Conservation (phyloP, 2,329 filamentous ascomycete species). For the Rutstroemia sydowiana region DNA sequence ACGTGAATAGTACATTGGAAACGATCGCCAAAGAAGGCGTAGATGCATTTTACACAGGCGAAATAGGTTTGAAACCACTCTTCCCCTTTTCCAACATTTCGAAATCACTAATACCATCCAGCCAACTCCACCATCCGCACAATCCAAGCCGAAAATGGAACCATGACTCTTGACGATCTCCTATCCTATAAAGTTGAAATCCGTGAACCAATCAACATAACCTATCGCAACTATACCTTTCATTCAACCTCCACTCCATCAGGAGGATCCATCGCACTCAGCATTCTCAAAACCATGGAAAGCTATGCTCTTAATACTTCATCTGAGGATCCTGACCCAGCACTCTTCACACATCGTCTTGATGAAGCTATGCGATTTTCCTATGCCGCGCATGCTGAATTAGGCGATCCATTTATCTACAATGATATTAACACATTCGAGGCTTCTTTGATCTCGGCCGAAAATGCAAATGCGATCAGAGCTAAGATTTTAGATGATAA, state of each 20-base stretch:
- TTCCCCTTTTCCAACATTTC: background rate
- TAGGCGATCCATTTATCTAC: slow-evolving; percentile 79
- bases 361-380: slow-evolving; percentile 86
- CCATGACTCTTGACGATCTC: slow-evolving; percentile 60
- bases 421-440: slow-evolving; percentile 56
- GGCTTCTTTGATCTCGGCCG: slow-evolving; percentile 55
- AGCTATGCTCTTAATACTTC: slow-evolving; percentile 48
- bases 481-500: slow-evolving; percentile 61
- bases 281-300: slow-evolving; percentile 72
- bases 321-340: slow-evolving; percentile 33
- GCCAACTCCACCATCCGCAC: slow-evolving; percentile 54
- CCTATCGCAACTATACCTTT: slow-evolving; percentile 65
- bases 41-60: slow-evolving; percentile 55
- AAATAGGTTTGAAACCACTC: slow-evolving; percentile 34
- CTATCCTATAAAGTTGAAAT: slow-evolving; percentile 57
- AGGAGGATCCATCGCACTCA: slow-evolving; percentile 62
- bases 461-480: slow-evolving; percentile 52
- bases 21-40: slow-evolving; percentile 51
- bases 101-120: slow-evolving; percentile 9
- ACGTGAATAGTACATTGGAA: slow-evolving; percentile 45
- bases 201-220: slow-evolving; percentile 53
- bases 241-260: slow-evolving; percentile 66
- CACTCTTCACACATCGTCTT: slow-evolving; percentile 72
- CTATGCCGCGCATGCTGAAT: slow-evolving; percentile 68
- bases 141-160: slow-evolving; percentile 51